These are phyloP conservation scores for Ramaria sp. DNA, from an alignment of 768 basidiomycete species.

Conservation along the genomic window DNA sequence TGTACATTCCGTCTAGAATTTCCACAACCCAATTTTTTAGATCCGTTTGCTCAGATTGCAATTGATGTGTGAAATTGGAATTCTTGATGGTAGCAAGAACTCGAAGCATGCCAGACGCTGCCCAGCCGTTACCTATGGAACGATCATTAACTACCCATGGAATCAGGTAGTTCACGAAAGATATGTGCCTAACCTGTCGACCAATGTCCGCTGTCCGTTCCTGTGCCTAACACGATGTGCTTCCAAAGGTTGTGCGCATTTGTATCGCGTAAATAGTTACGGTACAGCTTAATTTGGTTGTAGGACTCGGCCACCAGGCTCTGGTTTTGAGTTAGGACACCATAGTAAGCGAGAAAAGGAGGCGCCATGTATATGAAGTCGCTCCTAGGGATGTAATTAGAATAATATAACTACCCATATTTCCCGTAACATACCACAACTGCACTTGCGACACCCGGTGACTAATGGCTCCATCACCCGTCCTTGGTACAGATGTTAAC, in stretches of 20 bases:
- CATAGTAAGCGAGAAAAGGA: slow-evolving; percentile 82
- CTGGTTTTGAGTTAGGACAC: slow-evolving; percentile 44
- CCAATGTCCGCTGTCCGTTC: slow-evolving; percentile 66
- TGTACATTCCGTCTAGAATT: slow-evolving; percentile 66
- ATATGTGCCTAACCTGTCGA: slow-evolving; percentile 43
- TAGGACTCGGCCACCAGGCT: slow-evolving; percentile 55
- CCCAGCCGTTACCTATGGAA: slow-evolving; percentile 76
- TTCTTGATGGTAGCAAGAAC: slow-evolving; percentile 65
- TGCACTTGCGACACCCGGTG: slow-evolving; percentile 62
- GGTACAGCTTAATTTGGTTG: slow-evolving; percentile 63
- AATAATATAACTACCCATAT: neutral
- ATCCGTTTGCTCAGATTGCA: slow-evolving; percentile 44
- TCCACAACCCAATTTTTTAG: slow-evolving; percentile 57
- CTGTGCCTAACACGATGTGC: slow-evolving; percentile 56
- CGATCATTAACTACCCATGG: neutral
- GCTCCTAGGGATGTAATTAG: slow-evolving; percentile 34
- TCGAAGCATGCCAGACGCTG: slow-evolving; percentile 76
- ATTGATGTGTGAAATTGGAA: slow-evolving; percentile 39
- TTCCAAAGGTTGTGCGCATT: slow-evolving; percentile 53
- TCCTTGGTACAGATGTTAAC: slow-evolving; percentile 43
- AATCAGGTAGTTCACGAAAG: neutral
- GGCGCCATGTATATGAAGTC: slow-evolving; percentile 83
- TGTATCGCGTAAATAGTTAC: slow-evolving; percentile 48
- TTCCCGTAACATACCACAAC: slow-evolving; percentile 42
- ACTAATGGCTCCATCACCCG: slow-evolving; percentile 70